Evolutionary conservation across 2,329 filamentous ascomycete genomes (phyloP).

Genomic region (Phoma sp.): DNA sequence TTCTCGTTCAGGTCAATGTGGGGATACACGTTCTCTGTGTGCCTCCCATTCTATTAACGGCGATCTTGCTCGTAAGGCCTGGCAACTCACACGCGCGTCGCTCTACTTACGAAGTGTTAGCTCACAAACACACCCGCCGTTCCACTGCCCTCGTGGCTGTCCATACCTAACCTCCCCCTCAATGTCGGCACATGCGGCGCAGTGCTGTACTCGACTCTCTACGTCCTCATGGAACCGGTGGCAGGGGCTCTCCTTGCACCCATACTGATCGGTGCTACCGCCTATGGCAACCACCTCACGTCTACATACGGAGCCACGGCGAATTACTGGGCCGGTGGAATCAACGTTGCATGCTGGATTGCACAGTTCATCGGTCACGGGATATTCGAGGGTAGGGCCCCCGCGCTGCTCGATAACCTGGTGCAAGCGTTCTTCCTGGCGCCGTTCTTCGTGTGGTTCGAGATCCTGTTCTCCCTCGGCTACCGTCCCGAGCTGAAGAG

Average conservation of each 20-base stretch:
- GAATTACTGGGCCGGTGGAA: conserved; percentile 70
- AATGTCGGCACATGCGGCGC: conserved; percentile 66
- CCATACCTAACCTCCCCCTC: conserved; percentile 64
- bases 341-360: conserved; percentile 82
- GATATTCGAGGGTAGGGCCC: conserved; percentile 84
- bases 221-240: conserved; percentile 92
- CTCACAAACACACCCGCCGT: conserved; percentile 65
- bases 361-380: conserved; percentile 93
- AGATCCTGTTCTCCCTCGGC: conserved; percentile 87
- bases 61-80: conserved; percentile 71
- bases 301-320: conserved; percentile 66
- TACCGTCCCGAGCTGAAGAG: conserved; percentile 88
- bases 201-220: conserved; percentile 76
- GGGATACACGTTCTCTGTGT: conserved; percentile 82
- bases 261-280: conserved; percentile 77
- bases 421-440: conserved; percentile 91
- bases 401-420: conserved; percentile 88
- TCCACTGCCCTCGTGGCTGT: conserved; percentile 61
- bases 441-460: conserved; percentile 96
- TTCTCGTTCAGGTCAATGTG: conserved; percentile 68
- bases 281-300: conserved; percentile 77
- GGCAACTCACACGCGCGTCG: background rate
- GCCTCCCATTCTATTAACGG: conserved; percentile 75
- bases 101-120: conserved; percentile 44
- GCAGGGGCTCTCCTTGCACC: conserved; percentile 80